These are phyloP conservation scores for Cyclotella cryptica DNA, from an alignment of 108 stramenopile genomes.

Conservation along the genomic window DNA sequence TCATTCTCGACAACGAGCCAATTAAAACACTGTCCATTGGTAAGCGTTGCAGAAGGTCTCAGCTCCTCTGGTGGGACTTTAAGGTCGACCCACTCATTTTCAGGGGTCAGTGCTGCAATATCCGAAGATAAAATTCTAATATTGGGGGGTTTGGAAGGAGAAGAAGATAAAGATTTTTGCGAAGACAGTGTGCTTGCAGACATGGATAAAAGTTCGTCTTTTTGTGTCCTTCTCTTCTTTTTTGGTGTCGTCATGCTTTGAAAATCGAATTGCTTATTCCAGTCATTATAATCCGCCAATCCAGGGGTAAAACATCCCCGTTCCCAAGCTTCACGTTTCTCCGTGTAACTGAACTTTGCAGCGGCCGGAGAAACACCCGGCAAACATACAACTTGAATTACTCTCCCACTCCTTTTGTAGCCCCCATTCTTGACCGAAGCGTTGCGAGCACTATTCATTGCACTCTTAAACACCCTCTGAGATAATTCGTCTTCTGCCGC, in stretches of 20 bases:
- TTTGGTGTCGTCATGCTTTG: not conserved
- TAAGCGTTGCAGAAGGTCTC: conserved; percentile 82
- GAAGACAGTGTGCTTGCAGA: not conserved
- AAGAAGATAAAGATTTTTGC: conserved; percentile 1
- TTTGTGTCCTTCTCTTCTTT: conserved; percentile 7
- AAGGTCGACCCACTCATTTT: conserved; percentile 72
- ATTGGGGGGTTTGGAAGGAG: conserved; percentile 31
- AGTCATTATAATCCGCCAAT: conserved; percentile 56
- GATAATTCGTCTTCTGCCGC: conserved; percentile 51
- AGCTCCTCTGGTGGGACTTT: conserved; percentile 74
- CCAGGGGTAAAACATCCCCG: conserved; percentile 70
- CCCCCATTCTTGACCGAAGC: conserved; percentile 14
- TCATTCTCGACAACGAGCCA: conserved; percentile 72
- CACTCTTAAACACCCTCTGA: conserved; percentile 52
- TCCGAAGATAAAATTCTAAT: conserved; percentile 40
- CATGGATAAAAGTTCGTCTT: not conserved
- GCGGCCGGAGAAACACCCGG: conserved; percentile 79
- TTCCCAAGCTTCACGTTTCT: conserved; percentile 85
- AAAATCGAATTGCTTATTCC: conserved; percentile 5
- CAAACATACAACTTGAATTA: conserved; percentile 56
- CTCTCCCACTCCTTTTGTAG: conserved; percentile 12
- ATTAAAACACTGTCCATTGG: conserved; percentile 88
- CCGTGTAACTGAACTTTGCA: conserved; percentile 64
- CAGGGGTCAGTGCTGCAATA: conserved; percentile 46
- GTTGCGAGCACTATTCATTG: conserved; percentile 28